phyloP scores from a whole-genome alignment of 208 protist species.

The Leishmania major region DNA sequence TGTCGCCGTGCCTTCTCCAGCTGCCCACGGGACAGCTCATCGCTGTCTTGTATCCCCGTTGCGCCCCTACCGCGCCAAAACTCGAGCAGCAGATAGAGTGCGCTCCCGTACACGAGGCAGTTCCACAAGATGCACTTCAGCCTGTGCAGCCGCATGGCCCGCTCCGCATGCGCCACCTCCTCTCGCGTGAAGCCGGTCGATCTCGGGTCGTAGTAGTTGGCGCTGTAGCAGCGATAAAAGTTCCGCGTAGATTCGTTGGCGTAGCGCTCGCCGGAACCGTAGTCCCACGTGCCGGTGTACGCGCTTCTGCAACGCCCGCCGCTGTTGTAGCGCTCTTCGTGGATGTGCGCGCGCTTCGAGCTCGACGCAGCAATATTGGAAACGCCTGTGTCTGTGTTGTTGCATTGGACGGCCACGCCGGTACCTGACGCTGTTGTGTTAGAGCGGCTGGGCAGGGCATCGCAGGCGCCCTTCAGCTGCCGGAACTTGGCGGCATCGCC shows the following conservation, averaged over 20 bases:
- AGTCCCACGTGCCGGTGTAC: conserved; percentile 18
- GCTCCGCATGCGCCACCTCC: conserved; percentile 34
- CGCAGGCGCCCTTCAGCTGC: conserved; percentile 45
- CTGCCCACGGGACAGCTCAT: conserved; percentile 11
- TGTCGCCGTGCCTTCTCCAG: conserved; percentile 12
- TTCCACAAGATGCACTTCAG: conserved; percentile 30
- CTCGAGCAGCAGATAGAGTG: conserved; percentile 36
- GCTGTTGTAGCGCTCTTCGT: conserved; percentile 20
- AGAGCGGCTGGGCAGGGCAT: conserved; percentile 5
- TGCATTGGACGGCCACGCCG: neutral
- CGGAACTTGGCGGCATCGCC: conserved; percentile 38
- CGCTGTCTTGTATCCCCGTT: neutral
- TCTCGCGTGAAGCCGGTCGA: conserved; percentile 41
- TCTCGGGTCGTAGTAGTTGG: conserved; percentile 33
- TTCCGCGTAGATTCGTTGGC: conserved; percentile 44
- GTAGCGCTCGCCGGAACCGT: conserved; percentile 12
- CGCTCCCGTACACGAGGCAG: conserved; percentile 33
- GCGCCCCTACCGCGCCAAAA: conserved; percentile 1
- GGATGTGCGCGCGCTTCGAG: conserved; percentile 13
- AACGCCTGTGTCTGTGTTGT: neutral
- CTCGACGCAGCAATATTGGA: neutral
- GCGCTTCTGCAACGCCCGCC: neutral
- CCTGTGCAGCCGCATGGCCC: conserved; percentile 20
- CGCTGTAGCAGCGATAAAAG: conserved; percentile 42
- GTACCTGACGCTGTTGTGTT: neutral